These are phyloP conservation scores for Suaeda aralocaspica DNA, from an alignment of 148 eudicot genomes.

Conservation along the genomic window DNA sequence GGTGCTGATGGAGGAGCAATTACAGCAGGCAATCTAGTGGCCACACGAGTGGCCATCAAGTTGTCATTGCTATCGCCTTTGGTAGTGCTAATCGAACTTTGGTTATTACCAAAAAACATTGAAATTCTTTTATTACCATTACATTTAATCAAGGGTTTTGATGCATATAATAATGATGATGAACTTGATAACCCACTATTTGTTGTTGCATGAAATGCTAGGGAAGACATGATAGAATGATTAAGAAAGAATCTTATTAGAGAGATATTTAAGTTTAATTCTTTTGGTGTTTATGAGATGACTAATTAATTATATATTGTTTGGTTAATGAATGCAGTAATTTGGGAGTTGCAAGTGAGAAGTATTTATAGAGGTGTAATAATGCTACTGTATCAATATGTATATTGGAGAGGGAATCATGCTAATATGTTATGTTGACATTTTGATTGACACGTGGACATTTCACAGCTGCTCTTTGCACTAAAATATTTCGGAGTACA, in stretches of 20 bases:
- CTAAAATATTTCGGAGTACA: constrained; percentile 2
- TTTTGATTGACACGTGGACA: constrained; percentile 4
- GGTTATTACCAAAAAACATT: constrained; percentile 10
- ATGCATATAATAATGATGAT: constrained; percentile 19
- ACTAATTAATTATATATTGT: constrained; percentile 4
- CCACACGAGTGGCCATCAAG: constrained; percentile 33
- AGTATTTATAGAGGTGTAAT: constrained; percentile 29
- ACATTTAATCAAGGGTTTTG: constrained; percentile 6
- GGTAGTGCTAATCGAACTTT: neutral
- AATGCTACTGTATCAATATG: neutral
- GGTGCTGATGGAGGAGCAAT: constrained; percentile 23
- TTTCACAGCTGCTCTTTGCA: constrained; percentile 3
- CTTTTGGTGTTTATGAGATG: neutral
- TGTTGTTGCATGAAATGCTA: constrained; percentile 14
- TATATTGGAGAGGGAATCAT: neutral
- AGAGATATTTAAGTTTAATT: neutral
- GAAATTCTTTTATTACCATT: neutral
- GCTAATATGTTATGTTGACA: constrained; percentile 4
- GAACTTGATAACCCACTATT: neutral
- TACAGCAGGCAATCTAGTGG: constrained; percentile 33
- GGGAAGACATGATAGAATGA: constrained; percentile 14
- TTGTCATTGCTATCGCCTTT: constrained; percentile 7
- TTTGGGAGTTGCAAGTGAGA: neutral
- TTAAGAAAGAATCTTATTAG: neutral
- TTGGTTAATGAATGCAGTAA: constrained; percentile 25